Percentiles rank a stretch among this genome's conserved stretches.
phyloP scores from a whole-genome alignment of 1,139 yeast species.

The Diutina ranongensis region DNA sequence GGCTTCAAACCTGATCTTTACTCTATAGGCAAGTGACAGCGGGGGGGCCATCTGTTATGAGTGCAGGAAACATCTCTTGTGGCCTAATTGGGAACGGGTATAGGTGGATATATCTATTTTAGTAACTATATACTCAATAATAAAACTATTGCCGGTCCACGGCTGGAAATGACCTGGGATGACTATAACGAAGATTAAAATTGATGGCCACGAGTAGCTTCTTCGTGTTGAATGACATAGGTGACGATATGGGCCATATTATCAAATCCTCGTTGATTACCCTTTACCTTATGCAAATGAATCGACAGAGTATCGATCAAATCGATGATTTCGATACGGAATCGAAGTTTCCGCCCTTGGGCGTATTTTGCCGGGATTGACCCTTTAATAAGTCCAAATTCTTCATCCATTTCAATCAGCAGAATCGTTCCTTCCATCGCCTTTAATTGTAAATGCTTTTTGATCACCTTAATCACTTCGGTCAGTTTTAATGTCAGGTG shows the following conservation, averaged over 20 bases:
- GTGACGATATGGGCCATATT: slow-evolving; percentile 40
- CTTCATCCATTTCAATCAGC: slow-evolving; percentile 30
- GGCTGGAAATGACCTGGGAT: too few relatives aligned
- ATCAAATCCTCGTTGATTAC: slow-evolving; percentile 57
- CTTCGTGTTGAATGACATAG: slow-evolving; percentile 27
- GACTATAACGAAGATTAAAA: too few relatives aligned
- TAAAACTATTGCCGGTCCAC: too few relatives aligned
- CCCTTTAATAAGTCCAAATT: slow-evolving; percentile 34
- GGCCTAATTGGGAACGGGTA: too few relatives aligned
- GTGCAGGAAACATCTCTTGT: too few relatives aligned
- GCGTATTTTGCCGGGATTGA: slow-evolving; percentile 37
- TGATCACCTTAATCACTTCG: slow-evolving; percentile 24
- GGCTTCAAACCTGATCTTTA: background rate
- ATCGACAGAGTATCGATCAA: slow-evolving; percentile 34
- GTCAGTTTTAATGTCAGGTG: slow-evolving; percentile 22
- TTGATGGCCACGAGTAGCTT: slow-evolving; percentile 9
- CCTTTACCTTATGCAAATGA: slow-evolving; percentile 45
- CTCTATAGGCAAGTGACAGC: slow-evolving; percentile 6
- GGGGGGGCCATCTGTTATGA: too few relatives aligned
- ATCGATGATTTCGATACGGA: slow-evolving; percentile 33
- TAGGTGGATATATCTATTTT: too few relatives aligned
- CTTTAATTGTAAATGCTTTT: slow-evolving; percentile 34
- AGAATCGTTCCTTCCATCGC: slow-evolving; percentile 39
- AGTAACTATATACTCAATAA: too few relatives aligned
- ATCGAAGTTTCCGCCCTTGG: slow-evolving; percentile 35